Percentiles rank a stretch among this genome's conserved stretches.
phyloP scores from a whole-genome alignment of 2,329 filamentous ascomycete species.

The Sclerotiophoma versabilis region DNA sequence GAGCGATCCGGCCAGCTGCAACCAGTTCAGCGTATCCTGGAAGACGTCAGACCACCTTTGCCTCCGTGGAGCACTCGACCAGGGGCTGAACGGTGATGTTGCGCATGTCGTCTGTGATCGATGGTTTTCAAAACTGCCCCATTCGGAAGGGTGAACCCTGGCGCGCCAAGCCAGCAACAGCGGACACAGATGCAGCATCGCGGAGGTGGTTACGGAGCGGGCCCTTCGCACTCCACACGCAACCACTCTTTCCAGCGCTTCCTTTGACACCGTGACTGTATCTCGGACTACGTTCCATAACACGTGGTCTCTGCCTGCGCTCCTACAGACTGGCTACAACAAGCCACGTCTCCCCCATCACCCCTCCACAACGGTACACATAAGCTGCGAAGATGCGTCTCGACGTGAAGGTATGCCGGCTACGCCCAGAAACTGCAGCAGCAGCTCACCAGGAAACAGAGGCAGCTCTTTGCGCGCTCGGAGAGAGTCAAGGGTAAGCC shows the following conservation, averaged over 20 bases:
- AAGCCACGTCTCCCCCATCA: constrained; percentile 49
- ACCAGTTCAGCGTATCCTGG: no score
- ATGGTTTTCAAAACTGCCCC: constrained; percentile 27
- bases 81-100: constrained; percentile 22
- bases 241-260: constrained; percentile 13
- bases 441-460: constrained; percentile 62
- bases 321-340: constrained; percentile 44
- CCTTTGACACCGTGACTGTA: background rate
- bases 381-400: constrained; percentile 51
- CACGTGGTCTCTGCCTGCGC: constrained; percentile 22
- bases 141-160: constrained; percentile 37
- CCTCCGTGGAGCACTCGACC: background rate
- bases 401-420: constrained; percentile 53
- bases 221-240: constrained; percentile 11
- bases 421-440: background rate
- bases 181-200: constrained; percentile 31
- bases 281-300: background rate
- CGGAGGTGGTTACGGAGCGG: constrained; percentile 11
- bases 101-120: constrained; percentile 32
- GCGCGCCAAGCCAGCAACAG: constrained; percentile 40
- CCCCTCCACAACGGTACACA: constrained; percentile 37
- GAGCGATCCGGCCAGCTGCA: no score
- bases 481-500: constrained; percentile 80
- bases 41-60: background rate
- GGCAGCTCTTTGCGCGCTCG: constrained; percentile 84